phyloP scores from a whole-genome alignment of 352 stramenopile genomes.

The Albugo candida region DNA sequence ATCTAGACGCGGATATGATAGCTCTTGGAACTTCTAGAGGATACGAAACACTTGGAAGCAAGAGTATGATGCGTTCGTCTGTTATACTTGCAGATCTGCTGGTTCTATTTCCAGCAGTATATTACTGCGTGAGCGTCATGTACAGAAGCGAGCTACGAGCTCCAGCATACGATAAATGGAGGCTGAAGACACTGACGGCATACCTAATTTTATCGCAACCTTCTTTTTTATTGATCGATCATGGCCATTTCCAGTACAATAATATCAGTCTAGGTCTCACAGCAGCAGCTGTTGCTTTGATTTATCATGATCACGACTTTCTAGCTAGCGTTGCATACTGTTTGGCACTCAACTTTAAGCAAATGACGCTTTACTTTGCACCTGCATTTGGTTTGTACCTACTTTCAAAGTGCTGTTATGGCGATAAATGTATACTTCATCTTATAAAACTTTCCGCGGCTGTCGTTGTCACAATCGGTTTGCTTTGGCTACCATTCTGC shows the following conservation, averaged over 20 bases:
- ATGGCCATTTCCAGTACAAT: constrained; percentile 99
- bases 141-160: constrained; percentile 1
- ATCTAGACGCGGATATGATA: constrained; percentile 76
- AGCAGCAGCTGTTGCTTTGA: constrained; percentile 38
- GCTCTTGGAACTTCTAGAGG: constrained; percentile 54
- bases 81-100: constrained; percentile 86
- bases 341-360: constrained; percentile 96
- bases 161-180: no score
- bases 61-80: constrained; percentile 82
- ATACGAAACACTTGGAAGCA: constrained; percentile 70
- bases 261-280: constrained; percentile 91
- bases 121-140: constrained; percentile 27
- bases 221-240: constrained; percentile 88
- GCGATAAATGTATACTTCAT: constrained; percentile 17
- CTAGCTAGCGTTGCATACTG: constrained; percentile 76
- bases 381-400: constrained; percentile 86
- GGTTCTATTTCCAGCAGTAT: constrained; percentile 72
- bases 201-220: constrained; percentile 72
- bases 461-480: constrained; percentile 76
- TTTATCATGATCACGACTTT: constrained; percentile 57
- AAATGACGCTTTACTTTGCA: constrained; percentile 98
- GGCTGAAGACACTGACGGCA: constrained; percentile 24
- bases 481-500: constrained; percentile 86
- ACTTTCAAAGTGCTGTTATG: constrained; percentile 72
- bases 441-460: constrained; percentile 58